A percentile compares a stretch with the other conserved stretches of the same genome.
These are phyloP conservation scores for Tuber umbilicatum DNA, from an alignment of 495 filamentous ascomycete species.

Conservation along the genomic window DNA sequence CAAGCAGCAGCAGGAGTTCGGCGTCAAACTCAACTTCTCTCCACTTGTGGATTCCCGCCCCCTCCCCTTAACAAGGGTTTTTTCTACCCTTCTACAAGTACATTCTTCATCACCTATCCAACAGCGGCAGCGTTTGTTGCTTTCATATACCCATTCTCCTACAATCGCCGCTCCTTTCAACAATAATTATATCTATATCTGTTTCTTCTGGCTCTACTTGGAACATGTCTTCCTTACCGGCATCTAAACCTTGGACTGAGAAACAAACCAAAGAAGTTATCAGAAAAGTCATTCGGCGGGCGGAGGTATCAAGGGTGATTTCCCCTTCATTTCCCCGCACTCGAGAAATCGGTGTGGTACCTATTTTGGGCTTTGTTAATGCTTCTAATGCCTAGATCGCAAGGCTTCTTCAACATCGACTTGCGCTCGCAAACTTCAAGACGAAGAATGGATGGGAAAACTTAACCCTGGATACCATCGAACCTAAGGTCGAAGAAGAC, in stretches of 20 bases:
- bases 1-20: slow-evolving; percentile 27
- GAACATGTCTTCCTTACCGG: slow-evolving; percentile 36
- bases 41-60: slow-evolving; percentile 25
- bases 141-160: neutral
- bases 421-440: slow-evolving; percentile 94
- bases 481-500: slow-evolving; percentile 66
- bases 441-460: slow-evolving; percentile 83
- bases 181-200: slow-evolving; percentile 2
- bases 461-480: slow-evolving; percentile 66
- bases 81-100: neutral
- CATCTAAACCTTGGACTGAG: slow-evolving; percentile 40
- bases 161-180: slow-evolving; percentile 1
- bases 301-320: slow-evolving; percentile 42
- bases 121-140: neutral
- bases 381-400: slow-evolving; percentile 61
- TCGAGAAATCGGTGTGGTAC: slow-evolving; percentile 20
- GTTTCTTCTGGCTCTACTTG: neutral
- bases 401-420: slow-evolving; percentile 77
- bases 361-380: slow-evolving; percentile 30
- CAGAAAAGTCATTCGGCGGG: slow-evolving; percentile 41
- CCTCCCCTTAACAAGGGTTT: slow-evolving; percentile 30
- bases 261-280: slow-evolving; percentile 42
- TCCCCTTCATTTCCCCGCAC: slow-evolving; percentile 17
- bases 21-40: slow-evolving; percentile 30
- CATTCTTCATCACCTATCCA: neutral